phyloP scores from a whole-genome alignment of 1,139 yeast genomes.

The Kurtzmaniella quercitrusa region DNA sequence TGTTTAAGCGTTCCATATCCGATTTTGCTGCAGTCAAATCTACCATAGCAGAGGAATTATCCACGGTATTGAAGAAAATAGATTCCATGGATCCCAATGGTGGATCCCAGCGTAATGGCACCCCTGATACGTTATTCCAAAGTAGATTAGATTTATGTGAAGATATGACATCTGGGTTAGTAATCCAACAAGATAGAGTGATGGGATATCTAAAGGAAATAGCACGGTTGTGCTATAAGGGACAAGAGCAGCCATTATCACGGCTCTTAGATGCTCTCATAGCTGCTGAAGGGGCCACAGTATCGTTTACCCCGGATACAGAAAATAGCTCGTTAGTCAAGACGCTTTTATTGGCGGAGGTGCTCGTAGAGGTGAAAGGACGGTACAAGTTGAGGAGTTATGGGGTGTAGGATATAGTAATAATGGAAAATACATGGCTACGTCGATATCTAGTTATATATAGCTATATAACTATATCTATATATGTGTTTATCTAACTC shows the following conservation, averaged over 20 bases:
- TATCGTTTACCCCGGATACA: neutral
- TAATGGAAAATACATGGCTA: too few relatives aligned
- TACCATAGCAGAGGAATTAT: neutral
- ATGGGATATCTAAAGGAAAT: neutral
- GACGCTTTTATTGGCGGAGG: neutral
- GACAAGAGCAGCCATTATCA: neutral
- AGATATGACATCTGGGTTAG: neutral
- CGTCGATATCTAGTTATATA: too few relatives aligned
- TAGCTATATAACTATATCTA: too few relatives aligned
- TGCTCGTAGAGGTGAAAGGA: neutral
- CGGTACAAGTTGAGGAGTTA: neutral
- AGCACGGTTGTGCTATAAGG: neutral
- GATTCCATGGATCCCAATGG: neutral
- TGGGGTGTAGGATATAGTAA: neutral
- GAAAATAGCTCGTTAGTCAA: neutral
- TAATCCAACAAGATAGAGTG: neutral
- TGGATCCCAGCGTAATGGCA: neutral
- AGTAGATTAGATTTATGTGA: neutral
- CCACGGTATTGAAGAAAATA: neutral
- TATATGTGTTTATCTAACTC: too few relatives aligned
- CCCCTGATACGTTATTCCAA: neutral
- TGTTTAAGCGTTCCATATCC: neutral
- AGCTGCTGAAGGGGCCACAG: neutral
- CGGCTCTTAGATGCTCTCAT: neutral
- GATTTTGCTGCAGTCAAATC: neutral